Conservation (phyloP, 2,329 filamentous ascomycete species). For the Fusarium sp. region DNA sequence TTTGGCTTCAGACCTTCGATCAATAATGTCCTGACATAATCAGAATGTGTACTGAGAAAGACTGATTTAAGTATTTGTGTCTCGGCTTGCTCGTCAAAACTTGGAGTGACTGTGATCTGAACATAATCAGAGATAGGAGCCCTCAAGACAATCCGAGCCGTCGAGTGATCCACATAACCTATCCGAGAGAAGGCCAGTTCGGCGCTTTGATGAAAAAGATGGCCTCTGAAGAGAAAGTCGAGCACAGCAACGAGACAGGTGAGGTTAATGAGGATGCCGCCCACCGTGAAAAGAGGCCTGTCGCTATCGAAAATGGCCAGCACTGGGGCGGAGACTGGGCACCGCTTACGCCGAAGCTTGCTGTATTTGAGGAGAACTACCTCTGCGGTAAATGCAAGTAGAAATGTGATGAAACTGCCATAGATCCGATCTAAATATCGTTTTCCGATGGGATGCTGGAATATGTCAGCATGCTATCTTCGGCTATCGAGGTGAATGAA, state of each 20-base stretch:
- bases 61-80: accelerated
- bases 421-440: not conserved
- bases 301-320: not conserved
- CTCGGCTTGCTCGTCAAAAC: accelerated
- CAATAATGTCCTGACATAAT: not conserved
- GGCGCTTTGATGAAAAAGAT: not conserved
- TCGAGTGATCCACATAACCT: not conserved
- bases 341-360: not conserved
- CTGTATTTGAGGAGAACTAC: not conserved
- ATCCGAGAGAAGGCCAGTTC: not conserved
- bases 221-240: not conserved
- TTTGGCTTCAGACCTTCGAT: not conserved
- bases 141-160: not conserved
- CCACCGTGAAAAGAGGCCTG: accelerated
- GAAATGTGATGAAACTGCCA: not conserved
- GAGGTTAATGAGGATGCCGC: not conserved
- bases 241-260: not conserved
- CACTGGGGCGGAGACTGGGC: not conserved
- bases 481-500: accelerated
- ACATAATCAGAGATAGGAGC: not conserved
- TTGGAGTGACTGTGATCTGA: not conserved
- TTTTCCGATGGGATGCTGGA: not conserved
- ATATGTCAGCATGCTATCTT: not conserved
- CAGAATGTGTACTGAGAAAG: accelerated
- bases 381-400: not conserved